These are phyloP conservation scores for Tuber magnatum DNA, from an alignment of 495 filamentous ascomycete species.

Conservation along the genomic window DNA sequence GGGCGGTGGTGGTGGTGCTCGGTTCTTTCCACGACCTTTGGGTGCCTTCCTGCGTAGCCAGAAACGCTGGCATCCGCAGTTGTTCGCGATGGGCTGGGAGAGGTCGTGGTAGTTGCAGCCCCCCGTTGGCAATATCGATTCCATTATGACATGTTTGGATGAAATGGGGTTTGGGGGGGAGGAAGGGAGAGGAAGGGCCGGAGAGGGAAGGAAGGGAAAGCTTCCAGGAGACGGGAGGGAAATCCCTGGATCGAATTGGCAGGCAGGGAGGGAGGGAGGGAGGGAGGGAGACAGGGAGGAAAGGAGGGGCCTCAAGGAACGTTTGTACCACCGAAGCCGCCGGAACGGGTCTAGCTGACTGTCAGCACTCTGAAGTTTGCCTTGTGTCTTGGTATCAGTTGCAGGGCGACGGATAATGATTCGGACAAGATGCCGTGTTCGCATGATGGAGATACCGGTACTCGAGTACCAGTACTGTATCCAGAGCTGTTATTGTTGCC, in stretches of 20 bases:
- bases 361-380: not conserved
- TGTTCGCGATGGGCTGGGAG: conserved; percentile 11
- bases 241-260: not conserved
- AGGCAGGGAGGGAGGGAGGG: not conserved
- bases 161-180: not conserved
- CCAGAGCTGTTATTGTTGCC: not conserved
- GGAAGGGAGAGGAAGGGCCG: not conserved
- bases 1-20: not conserved
- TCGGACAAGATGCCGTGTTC: not conserved
- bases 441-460: not conserved
- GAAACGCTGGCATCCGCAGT: conserved; percentile 35
- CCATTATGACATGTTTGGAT: conserved; percentile 28
- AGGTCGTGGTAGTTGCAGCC: conserved; percentile 29
- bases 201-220: not conserved
- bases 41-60: conserved; percentile 15
- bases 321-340: conserved; percentile 1
- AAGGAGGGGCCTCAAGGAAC: not conserved
- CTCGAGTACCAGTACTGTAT: not conserved
- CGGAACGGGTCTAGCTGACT: not conserved
- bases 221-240: not conserved
- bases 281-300: not conserved
- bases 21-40: conserved; percentile 14
- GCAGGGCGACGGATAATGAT: not conserved
- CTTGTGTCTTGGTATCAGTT: not conserved
- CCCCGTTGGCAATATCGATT: conserved; percentile 24